Percentiles rank a stretch among this genome's conserved stretches.
phyloP scores from a whole-genome alignment of 805 yeast species.

The Candida golubevii region DNA sequence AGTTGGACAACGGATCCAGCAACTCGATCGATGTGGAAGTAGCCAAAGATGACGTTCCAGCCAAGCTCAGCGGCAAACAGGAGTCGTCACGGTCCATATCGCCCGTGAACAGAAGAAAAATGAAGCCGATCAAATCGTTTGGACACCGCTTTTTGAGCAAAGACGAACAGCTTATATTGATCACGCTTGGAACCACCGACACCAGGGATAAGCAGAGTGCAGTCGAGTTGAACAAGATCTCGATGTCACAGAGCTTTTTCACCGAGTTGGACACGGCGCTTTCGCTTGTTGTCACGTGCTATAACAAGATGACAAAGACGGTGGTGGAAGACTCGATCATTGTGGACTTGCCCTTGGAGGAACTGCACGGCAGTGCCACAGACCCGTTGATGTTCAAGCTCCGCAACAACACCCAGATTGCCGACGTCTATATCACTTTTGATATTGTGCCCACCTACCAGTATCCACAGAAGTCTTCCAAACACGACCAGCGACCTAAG shows the following conservation, averaged over 20 bases:
- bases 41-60: not conserved
- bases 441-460: slow-evolving; percentile 90
- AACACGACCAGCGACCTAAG: slow-evolving; percentile 9
- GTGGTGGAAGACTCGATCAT: slow-evolving; percentile 53
- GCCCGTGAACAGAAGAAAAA: slow-evolving; percentile 20
- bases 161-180: slow-evolving; percentile 66
- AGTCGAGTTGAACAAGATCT: slow-evolving; percentile 67
- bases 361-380: slow-evolving; percentile 60
- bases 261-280: slow-evolving; percentile 87
- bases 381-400: slow-evolving; percentile 75
- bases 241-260: slow-evolving; percentile 68
- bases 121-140: slow-evolving; percentile 69
- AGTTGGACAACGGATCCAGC: slow-evolving; percentile 20
- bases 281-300: slow-evolving; percentile 57
- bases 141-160: slow-evolving; percentile 72
- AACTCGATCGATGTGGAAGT: slow-evolving; percentile 15
- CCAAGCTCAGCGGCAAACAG: slow-evolving; percentile 12
- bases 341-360: slow-evolving; percentile 80
- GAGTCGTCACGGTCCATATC: slow-evolving; percentile 20
- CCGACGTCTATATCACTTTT: slow-evolving; percentile 60
- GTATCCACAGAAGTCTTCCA: slow-evolving; percentile 20
- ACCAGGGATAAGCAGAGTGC: slow-evolving; percentile 55
- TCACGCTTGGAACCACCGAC: slow-evolving; percentile 86
- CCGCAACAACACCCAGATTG: slow-evolving; percentile 38
- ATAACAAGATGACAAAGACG: slow-evolving; percentile 23